Base-by-base conservation (phyloP, 2,329 filamentous ascomycete species). In the Xylaria hypoxylon region DNA sequence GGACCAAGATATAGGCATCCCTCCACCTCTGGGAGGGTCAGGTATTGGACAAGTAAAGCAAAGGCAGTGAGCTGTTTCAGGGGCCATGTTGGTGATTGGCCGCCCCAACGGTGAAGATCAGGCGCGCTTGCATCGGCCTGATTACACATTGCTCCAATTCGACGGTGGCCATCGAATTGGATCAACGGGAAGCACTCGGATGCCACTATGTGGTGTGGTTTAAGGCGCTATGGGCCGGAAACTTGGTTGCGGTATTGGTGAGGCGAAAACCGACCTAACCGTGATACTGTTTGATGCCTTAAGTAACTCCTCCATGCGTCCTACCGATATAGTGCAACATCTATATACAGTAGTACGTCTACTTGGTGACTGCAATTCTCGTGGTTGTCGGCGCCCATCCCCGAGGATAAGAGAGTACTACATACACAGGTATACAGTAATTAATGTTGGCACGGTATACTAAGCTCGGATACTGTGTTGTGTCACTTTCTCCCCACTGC, bases 41-140 rank as follows among this genome's bases (percentile, higher is more conserved):
- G 53, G 57, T 28, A 67, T 48, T 55, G 35, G 64, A 52, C 57
- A 24, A 62, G 57, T 47, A 47, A n/a, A 40, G 47, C 10, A 38
- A 53, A 45, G 52, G 48, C 38, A 42, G 31, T 63, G 65, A 64
- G 67, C 64, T 69, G 69, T 63, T 67, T 63, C 56, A 64, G 65
- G 55, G 42, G 24, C 56, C 38, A 10, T 31, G 59, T 28, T 50
- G 40, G 11, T 69, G 55, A 70, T 70, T 70, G 69, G 69, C 50
- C 52, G 67, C 62, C 65, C 65, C 62, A 38, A 61, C 53, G 55
- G 57, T 44, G 62, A 68, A 64, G 53, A 64, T 68, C 63, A 67
- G 66, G 68, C 68, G 65, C 57, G 31, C 57, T 33, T 68, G 65
- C 65, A 64, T 68, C 56, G 56, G 59, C 35, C 24, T 59, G 55